phyloP scores from a whole-genome alignment of 345 rosid species.

The Mercurialis annua region DNA sequence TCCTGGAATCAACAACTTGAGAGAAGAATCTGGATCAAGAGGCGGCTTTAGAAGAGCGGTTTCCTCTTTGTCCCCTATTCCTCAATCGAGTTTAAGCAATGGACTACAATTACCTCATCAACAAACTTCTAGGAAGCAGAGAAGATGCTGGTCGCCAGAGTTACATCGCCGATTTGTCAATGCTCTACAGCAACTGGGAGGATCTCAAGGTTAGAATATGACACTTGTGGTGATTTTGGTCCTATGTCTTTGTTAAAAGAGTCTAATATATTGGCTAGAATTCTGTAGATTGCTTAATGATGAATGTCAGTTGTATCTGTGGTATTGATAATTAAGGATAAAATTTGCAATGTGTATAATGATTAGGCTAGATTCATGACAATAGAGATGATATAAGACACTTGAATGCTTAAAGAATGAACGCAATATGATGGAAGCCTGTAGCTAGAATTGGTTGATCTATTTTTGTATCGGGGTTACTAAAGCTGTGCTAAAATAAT shows the following conservation, averaged over 20 bases:
- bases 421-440: constrained; percentile 1
- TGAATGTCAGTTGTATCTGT: neutral
- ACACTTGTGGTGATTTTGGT: neutral
- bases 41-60: constrained; percentile 36
- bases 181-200: constrained; percentile 89
- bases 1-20: constrained; percentile 48
- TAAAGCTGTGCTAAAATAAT: neutral
- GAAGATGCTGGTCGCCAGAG: constrained; percentile 97
- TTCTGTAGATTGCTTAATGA: neutral
- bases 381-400: neutral
- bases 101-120: constrained; percentile 43
- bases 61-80: constrained; percentile 37
- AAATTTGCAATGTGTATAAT: neutral
- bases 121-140: constrained; percentile 69
- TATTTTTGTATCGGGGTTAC: neutral
- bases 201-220: constrained; percentile 61
- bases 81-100: constrained; percentile 32
- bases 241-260: neutral
- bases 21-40: constrained; percentile 56
- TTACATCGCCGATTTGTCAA: constrained; percentile 75
- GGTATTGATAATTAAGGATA: neutral
- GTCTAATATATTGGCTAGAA: neutral
- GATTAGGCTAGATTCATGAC: neutral
- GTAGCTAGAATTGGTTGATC: neutral
- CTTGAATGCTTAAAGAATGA: neutral